Conservation (phyloP, 228 moss, liverwort and hornwort species). For the Sphagnum magellanicum region DNA sequence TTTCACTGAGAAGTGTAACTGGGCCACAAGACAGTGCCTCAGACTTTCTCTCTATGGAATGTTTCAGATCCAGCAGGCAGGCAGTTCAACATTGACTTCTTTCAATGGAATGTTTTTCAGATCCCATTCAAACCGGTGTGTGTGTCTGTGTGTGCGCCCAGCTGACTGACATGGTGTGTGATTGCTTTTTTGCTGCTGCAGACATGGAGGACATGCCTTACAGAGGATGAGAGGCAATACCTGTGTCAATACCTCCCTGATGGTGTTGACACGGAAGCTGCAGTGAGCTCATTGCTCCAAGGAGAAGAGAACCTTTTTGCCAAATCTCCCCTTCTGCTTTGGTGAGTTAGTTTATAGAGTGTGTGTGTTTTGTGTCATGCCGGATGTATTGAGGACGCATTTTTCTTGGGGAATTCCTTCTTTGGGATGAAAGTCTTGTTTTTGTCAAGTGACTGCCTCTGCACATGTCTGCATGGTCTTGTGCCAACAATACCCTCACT, state of each 20-base stretch:
- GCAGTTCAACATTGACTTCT: neutral
- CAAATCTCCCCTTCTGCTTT: slow-evolving; percentile 9
- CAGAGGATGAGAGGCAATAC: slow-evolving; percentile 21
- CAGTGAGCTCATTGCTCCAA: slow-evolving; percentile 15
- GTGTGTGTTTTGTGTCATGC: neutral
- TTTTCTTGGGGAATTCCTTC: too few relatives aligned
- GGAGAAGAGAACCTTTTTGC: slow-evolving; percentile 31
- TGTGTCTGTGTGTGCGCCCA: too few relatives aligned
- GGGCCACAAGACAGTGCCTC: neutral
- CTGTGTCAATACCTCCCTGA: slow-evolving; percentile 26
- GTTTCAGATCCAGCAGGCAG: neutral
- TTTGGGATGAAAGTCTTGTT: too few relatives aligned
- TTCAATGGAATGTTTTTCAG: too few relatives aligned
- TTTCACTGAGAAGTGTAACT: neutral
- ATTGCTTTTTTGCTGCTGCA: slow-evolving; percentile 5
- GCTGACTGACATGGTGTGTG: too few relatives aligned
- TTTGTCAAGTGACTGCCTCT: too few relatives aligned
- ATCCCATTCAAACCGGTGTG: too few relatives aligned
- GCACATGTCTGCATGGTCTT: too few relatives aligned
- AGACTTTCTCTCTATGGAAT: neutral
- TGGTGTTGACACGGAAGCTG: slow-evolving; percentile 11
- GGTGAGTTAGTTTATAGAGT: neutral
- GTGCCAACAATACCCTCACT: too few relatives aligned
- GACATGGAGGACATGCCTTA: slow-evolving; percentile 26
- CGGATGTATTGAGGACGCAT: neutral